These are phyloP conservation scores for Trematosphaeria pertusa DNA, from an alignment of 2,329 filamentous ascomycete genomes.

Conservation along the genomic window DNA sequence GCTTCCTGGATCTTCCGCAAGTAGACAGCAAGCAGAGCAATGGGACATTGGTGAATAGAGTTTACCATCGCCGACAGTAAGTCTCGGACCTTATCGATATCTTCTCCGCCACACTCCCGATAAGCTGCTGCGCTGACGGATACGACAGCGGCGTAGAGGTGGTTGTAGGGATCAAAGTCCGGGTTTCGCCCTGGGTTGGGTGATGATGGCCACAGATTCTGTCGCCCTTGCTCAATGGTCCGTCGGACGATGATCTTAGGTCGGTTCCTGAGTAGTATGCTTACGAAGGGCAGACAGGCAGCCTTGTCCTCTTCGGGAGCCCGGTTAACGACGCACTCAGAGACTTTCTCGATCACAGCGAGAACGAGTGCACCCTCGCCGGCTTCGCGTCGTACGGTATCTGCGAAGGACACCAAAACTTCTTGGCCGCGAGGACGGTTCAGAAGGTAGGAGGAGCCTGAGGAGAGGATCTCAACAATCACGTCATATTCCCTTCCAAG, in stretches of 20 bases:
- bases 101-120: conserved; percentile 46
- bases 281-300: conserved; percentile 35
- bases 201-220: conserved; percentile 69
- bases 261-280: conserved; percentile 45
- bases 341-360: conserved; percentile 73
- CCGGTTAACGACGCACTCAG: conserved; percentile 50
- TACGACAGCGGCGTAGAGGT: conserved; percentile 68
- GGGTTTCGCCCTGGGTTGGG: conserved; percentile 41
- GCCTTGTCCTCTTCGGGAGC: conserved; percentile 25
- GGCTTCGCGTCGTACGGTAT: conserved; percentile 64
- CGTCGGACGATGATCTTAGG: conserved; percentile 53
- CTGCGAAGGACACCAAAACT: conserved; percentile 65
- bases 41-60: conserved; percentile 48
- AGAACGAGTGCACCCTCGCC: conserved; percentile 72
- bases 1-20: conserved; percentile 68
- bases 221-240: conserved; percentile 67
- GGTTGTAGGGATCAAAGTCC: conserved; percentile 66
- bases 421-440: conserved; percentile 24
- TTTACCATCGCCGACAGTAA: conserved; percentile 63
- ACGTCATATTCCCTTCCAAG: conserved; percentile 74
- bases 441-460: conserved; percentile 56
- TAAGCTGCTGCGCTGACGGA: conserved; percentile 65
- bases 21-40: conserved; percentile 60
- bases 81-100: conserved; percentile 49
- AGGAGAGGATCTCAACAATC: conserved; percentile 70